Base-by-base conservation (phyloP, 164 flowering plant genomes). In the Kingdonia uniflora region DNA sequence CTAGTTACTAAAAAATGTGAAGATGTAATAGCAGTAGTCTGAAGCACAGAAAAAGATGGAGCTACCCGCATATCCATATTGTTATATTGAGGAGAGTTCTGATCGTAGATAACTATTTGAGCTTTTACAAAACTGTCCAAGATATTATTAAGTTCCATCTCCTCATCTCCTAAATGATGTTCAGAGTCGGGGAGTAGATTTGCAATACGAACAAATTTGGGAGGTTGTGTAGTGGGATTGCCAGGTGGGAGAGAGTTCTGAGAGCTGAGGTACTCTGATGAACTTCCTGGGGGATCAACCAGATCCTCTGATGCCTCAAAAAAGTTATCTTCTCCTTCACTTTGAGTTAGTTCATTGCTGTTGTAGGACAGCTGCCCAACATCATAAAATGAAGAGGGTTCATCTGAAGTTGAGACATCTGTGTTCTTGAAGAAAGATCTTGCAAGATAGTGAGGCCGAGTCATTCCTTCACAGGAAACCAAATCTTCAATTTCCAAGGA, bases 401-500 rank as follows among this genome's bases (percentile, higher is more conserved):
- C 62, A 63, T 38, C 54, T 13, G 42, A 7, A 38, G 44, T 25
- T 19, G 41, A 13, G 19, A 39, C 16, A 41, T 73, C 76, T 26
- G 61, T 47, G 61, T 60, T 71, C 51, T 71, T 69, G 24, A 88
- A 74, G 55, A 84, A 79, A 43, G 99, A 92, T 70, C 90, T 74
- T 33, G 92, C 97, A 43, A 92, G 55, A 64, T 72, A 92, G 55
- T 77, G 73, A 52, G 82, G 76, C 25, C 40, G 66, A 51, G 69
- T 62, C 41, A 37, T 45, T 41, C 67, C 74, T 24, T 62, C 70
- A 47, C 59, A 24, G 61, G 62, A 66, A 66, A 80, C 80, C 58
- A 86, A 71, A 74, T 92, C 99, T 71, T 88, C 95, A 54, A 92
- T 71, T 71, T 92, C 99, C 69, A 92, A 64, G 7, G 99, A 79